These are phyloP conservation scores for Talaromyces trachyspermus DNA, from an alignment of 495 filamentous ascomycete species.

Conservation along the genomic window DNA sequence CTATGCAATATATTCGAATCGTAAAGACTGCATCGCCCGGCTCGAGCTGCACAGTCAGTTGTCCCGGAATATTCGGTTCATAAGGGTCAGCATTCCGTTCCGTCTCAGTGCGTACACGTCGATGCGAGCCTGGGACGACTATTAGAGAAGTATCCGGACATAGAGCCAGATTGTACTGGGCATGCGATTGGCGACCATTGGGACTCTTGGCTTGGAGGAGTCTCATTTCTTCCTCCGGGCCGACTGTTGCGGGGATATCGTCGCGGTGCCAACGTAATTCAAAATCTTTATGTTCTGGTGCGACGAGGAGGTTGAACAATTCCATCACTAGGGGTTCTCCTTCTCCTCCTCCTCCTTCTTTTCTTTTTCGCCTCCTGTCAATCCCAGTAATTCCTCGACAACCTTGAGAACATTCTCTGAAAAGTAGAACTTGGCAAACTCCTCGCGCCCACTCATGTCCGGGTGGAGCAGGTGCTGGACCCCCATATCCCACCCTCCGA, in stretches of 20 bases:
- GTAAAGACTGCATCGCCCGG: conserved; percentile 78
- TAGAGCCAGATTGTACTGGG: conserved; percentile 74
- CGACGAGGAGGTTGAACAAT: conserved; percentile 70
- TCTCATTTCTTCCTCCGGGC: conserved; percentile 47
- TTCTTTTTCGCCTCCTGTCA: conserved; percentile 13
- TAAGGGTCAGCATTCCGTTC: conserved; percentile 58
- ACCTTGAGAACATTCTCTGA: conserved; percentile 46
- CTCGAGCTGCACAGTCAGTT: conserved; percentile 54
- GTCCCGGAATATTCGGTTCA: conserved; percentile 48
- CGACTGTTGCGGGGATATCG: conserved; percentile 54
- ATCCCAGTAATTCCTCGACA: conserved; percentile 48
- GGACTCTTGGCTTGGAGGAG: conserved; percentile 36
- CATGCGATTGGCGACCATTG: conserved; percentile 46
- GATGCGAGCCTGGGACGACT: conserved; percentile 65
- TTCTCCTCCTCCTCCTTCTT: conserved; percentile 17
- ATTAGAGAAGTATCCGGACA: conserved; percentile 60
- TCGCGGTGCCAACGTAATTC: conserved; percentile 73
- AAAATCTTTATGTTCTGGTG: conserved; percentile 55
- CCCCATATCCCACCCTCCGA: conserved; percentile 69
- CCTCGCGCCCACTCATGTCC: conserved; percentile 40
- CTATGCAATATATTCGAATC: conserved; percentile 83
- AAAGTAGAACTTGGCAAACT: conserved; percentile 63
- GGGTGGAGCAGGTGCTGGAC: conserved; percentile 80
- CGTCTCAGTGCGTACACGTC: conserved; percentile 51
- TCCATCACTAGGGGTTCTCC: conserved; percentile 60